Conservation (phyloP, 345 rosid species). For the Eucalyptus cladocalyx region DNA sequence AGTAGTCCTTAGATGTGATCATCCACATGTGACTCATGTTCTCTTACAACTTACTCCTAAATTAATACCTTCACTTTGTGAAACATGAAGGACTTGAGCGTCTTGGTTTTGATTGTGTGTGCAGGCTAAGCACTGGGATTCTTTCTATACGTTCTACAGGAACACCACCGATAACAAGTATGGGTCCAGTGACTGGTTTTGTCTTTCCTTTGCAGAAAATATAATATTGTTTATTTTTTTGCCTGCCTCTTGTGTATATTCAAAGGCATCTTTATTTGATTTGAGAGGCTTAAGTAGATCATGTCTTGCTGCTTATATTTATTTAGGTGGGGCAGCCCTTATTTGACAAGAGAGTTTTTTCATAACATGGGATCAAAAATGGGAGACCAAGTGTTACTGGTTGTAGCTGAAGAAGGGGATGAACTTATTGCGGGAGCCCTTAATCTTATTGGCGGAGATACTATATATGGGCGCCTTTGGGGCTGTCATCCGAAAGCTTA, state of each 20-base stretch:
- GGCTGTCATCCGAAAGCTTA: conserved; percentile 73
- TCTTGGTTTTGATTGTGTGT: neutral
- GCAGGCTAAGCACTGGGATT: conserved; percentile 95
- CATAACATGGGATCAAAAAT: conserved; percentile 70
- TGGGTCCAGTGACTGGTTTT: conserved; percentile 4
- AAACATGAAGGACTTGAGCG: neutral
- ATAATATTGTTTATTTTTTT: neutral
- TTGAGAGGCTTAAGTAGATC: neutral
- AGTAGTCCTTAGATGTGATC: neutral
- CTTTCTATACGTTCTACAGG: conserved; percentile 78
- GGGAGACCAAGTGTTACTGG: conserved; percentile 67
- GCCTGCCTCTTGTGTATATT: neutral
- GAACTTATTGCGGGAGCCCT: conserved; percentile 92
- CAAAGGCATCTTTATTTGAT: neutral
- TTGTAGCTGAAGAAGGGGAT: conserved; percentile 78
- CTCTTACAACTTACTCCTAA: neutral
- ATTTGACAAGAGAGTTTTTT: conserved; percentile 84
- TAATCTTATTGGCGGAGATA: conserved; percentile 88
- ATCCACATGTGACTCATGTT: neutral
- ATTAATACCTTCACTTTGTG: neutral
- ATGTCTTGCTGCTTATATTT: neutral
- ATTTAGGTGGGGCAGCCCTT: conserved; percentile 88
- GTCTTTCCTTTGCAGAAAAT: neutral
- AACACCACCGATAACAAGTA: conserved; percentile 96
- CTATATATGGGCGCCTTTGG: conserved; percentile 90